phyloP scores from a whole-genome alignment of 208 protist species.

The Leishmania tropica region DNA sequence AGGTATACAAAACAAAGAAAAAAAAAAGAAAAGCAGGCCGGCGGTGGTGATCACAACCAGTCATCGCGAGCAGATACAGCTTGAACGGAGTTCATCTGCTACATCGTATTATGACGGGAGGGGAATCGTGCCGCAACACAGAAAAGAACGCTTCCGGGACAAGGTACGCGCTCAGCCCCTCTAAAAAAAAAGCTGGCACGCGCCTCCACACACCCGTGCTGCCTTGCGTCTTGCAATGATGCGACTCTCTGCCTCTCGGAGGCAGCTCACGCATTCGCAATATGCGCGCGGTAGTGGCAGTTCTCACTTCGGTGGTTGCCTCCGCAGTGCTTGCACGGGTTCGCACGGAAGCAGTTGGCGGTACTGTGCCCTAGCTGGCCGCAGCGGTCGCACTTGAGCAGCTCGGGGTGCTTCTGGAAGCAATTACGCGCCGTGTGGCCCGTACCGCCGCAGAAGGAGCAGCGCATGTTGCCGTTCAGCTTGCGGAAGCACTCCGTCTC shows the following conservation, averaged over 20 bases:
- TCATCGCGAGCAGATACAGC: background rate
- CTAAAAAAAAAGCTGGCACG: background rate
- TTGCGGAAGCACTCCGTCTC: constrained; percentile 90
- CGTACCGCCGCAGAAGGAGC: constrained; percentile 66
- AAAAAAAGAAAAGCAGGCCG: background rate
- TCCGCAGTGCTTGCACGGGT: constrained; percentile 91
- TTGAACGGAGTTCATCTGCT: background rate
- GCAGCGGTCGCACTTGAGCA: constrained; percentile 86
- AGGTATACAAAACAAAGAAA: background rate
- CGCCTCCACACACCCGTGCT: background rate
- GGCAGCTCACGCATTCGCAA: background rate
- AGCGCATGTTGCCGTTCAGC: constrained; percentile 37
- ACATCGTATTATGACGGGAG: background rate
- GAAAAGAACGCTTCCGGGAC: background rate
- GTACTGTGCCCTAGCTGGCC: constrained; percentile 85
- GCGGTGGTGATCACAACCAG: background rate
- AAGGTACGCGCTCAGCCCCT: background rate
- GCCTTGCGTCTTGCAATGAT: background rate
- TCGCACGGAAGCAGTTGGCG: constrained; percentile 72
- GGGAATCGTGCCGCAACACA: background rate
- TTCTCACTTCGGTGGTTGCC: constrained; percentile 83
- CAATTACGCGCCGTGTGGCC: constrained; percentile 81
- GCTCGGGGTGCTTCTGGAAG: constrained; percentile 79
- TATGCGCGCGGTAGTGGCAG: constrained; percentile 52
- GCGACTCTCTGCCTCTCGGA: background rate